These are phyloP conservation scores for Trametes maxima DNA, from an alignment of 768 basidiomycete species.

Conservation along the genomic window DNA sequence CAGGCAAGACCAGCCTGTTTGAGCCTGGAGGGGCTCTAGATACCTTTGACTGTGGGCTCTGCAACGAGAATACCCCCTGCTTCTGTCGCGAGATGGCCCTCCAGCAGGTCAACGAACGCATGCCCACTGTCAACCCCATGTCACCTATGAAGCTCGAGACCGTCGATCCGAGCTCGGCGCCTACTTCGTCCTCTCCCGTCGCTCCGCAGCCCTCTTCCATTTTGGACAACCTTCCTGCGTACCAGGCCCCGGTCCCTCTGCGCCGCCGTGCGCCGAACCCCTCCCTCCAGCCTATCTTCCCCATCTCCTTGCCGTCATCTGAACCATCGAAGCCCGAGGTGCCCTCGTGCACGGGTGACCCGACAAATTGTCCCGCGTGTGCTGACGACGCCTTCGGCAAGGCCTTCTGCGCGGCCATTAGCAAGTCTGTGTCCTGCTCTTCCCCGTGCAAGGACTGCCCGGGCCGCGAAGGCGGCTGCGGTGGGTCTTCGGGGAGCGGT, in stretches of 20 bases:
- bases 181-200: constrained; percentile 24
- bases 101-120: constrained; percentile 43
- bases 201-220: constrained; percentile 50
- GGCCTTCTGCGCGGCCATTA: constrained; percentile 82
- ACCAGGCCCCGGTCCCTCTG: constrained; percentile 82
- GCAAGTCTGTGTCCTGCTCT: constrained; percentile 56
- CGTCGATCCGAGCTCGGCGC: constrained; percentile 24
- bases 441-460: constrained; percentile 62
- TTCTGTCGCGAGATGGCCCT: constrained; percentile 72
- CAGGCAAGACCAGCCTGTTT: constrained; percentile 32
- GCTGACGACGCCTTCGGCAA: constrained; percentile 85
- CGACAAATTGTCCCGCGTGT: constrained; percentile 83
- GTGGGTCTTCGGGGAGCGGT: constrained; percentile 29
- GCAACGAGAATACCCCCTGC: constrained; percentile 68
- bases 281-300: constrained; percentile 55
- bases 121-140: constrained; percentile 18
- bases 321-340: constrained; percentile 30
- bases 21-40: constrained; percentile 39
- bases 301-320: constrained; percentile 40
- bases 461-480: constrained; percentile 31
- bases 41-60: constrained; percentile 73
- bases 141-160: constrained; percentile 33
- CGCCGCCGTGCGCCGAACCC: constrained; percentile 52
- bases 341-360: constrained; percentile 78
- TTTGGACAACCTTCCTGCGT: constrained; percentile 75